Evolutionary conservation across 805 yeast species (phyloP), one percentile per base, ranked within the genome.

Genomic region (Starmerella lactis-condensi): DNA sequence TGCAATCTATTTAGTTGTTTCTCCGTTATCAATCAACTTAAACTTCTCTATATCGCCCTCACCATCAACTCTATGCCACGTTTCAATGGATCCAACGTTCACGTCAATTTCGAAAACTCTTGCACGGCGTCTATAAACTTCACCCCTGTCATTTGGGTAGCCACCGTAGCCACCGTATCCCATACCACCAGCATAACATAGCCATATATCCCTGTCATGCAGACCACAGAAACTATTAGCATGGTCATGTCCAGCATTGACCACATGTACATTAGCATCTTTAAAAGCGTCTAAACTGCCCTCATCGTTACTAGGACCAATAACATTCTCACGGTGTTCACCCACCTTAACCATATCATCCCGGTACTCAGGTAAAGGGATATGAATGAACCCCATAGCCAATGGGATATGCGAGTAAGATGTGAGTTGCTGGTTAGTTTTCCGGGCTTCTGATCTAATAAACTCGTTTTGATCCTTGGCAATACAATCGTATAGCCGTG

Each of bases 101-200:
- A 66, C 48, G 48, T 81, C 73, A 9, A 83, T 44, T 25, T 76
- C 81, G 48, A 62, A 85, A 1, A 74, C 44, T 29, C 98, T 61
- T 27, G 81, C 46, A 33, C 95, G 63, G 44, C 98, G 67, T n/a
- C 74, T 61, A 20, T 75, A 78, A 2, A 83, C 85, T 1, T 82
- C 85, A 17, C 43, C 45, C 2, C 26, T 19, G 4, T 17, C 29
- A 29, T 37, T 41, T 10, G 48, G 46, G 45, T 82, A 81, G 0
- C 95, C 95, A 6, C 75, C 95, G 49, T 89, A 89, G 0, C 94
- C 96, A 24, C 96, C 98, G 54, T 79, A 91, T 11, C 96, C 98
- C 4, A 67, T 64, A 1, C 72, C 91, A 17, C 98, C 98, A 3
- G 93, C 98, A 48, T 81, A 82, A 47, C 98, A 89, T 21, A 89